These are phyloP conservation scores for Russula earlei DNA, from an alignment of 768 basidiomycete species.

Conservation along the genomic window DNA sequence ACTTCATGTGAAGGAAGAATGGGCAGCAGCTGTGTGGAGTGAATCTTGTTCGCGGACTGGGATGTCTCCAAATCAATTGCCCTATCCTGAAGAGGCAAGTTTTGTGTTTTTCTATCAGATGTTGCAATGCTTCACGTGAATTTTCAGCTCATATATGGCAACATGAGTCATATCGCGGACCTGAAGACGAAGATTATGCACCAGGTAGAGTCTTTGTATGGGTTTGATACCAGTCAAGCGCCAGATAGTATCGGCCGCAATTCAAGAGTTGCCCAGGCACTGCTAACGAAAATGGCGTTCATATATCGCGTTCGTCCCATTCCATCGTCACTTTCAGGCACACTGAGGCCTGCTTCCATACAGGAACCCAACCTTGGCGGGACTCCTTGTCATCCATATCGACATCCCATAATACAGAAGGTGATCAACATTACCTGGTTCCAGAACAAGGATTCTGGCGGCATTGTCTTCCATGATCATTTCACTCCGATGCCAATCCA, in stretches of 20 bases:
- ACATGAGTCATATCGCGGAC: background rate
- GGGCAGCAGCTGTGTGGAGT: background rate
- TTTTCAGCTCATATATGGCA: background rate
- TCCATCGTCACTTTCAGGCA: background rate
- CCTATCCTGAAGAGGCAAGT: background rate
- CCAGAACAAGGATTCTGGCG: background rate
- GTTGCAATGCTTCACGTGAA: background rate
- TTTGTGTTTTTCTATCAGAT: background rate
- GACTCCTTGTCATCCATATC: background rate
- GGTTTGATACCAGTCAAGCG: slow-evolving; percentile 3
- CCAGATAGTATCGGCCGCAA: background rate
- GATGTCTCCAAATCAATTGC: background rate
- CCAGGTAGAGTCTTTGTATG: background rate
- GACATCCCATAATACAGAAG: slow-evolving; percentile 6
- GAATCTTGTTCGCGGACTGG: background rate
- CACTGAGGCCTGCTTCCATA: background rate
- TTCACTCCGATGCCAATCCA: background rate
- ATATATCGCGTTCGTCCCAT: slow-evolving; percentile 1
- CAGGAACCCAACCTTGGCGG: background rate
- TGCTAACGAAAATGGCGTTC: background rate
- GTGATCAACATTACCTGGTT: slow-evolving; percentile 11
- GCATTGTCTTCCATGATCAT: background rate
- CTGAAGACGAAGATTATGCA: background rate
- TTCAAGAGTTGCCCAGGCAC: background rate
- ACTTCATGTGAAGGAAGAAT: background rate